Base-by-base conservation (phyloP, 768 basidiomycete genomes). In the Mycena floridula region DNA sequence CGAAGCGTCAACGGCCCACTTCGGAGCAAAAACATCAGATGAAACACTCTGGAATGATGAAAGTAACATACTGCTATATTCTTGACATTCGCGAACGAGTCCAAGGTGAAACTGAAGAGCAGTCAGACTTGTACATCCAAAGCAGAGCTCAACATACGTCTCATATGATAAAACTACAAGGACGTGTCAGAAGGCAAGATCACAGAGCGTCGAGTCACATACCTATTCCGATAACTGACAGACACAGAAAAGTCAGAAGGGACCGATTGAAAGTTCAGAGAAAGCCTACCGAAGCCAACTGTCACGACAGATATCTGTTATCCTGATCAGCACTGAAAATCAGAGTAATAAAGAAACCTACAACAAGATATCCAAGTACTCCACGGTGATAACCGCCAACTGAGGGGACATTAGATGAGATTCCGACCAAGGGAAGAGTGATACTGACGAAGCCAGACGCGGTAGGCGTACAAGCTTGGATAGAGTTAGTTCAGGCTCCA, bases 371-470 rank as follows among this genome's bases (percentile, higher is more conserved):
- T 6, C 65, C 61, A 27, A 69, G 40, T 18, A 63, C 37, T 3
- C 67, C 64, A 30, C 55, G 57, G 47, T 68, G 67, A 45, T 63
- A 68, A 24, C 66, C 67, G 41, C 67, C 51, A 25, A 69, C 15
- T n/a, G 23, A 13, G 35, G 24, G 32, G 32, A 35, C 26, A 40
- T 25, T 37, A 44, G 22, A 13, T 18, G 3, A 16, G 24, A 23
- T 26, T 40, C 7, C 46, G 37, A 37, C 39, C 21, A 16, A 40
- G 12, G 21, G 30, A 44, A 40, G 18, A 37, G 24, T 7, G 37
- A 7, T 8, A 70, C 72, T 57, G 43, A 76, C 72, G 66, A 39
- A 68, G 56, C 72, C 72, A 74, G 7, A 74, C 67, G 3, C 74
- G 66, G 45, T 62, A 61, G 5, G 70, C 62, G 37, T 76, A 76